Evolutionary conservation across 1,284 basidiomycete species (phyloP), one percentile per base, ranked within the genome.

Genomic region (Austroboletus rostrupii): DNA sequence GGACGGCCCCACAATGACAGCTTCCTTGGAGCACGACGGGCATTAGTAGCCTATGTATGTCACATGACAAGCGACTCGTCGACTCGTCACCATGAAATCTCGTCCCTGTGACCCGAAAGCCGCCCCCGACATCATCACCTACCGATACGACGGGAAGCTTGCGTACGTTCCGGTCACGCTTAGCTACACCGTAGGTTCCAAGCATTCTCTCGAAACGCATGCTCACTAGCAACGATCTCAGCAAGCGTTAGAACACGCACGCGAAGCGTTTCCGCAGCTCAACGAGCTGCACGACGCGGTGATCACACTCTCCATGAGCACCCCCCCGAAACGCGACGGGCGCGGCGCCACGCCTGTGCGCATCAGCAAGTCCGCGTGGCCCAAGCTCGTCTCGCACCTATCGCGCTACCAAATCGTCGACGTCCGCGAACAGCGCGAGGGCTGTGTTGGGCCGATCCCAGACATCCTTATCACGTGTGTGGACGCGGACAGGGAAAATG

Each of bases 321-420:
- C 66, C 10, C 66, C 71, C 11, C 12, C 12, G 3, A 13, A 13
- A 32, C 31, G 31, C 11, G 31, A 32, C 33, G 67, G 65, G n/a
- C 66, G 66, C 1, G 58, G 62, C 20, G 58, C 55, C 23, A 62
- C 60, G 9, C 56, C 59, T 13, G 76, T 83, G 7, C 72, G 76
- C 21, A 80, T 86, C 37, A 77, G 77, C 3, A 71, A 75, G 21
- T 72, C 70, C 26, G 82, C 79, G n/a, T 86, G 84, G 84, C 49
- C 65, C 1, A 65, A 65, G 3, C 70, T 82, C 12, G 57, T 76
- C 12, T 46, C 67, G 1, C 68, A 70, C 32, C 67, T 85, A 45
- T 53, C 73, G 1, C 71, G 72, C 14, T 81, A 77, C 47, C 80
- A 84, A 53, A 69, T 84, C 54, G 68, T 85, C 47, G 74, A 81